Conservation (phyloP, 441 rosid genomes). For the Kokia cookei region DNA sequence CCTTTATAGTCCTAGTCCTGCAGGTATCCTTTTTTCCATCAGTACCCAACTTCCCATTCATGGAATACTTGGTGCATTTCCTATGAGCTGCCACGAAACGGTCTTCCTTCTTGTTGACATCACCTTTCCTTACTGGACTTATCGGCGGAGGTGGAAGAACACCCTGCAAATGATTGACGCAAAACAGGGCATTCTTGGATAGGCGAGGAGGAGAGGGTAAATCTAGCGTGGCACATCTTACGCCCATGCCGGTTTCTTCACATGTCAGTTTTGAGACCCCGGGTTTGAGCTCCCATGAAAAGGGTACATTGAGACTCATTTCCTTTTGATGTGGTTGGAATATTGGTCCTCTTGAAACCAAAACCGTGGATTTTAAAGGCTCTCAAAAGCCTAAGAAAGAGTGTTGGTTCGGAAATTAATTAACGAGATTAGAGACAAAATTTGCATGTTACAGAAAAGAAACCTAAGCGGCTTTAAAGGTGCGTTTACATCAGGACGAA, state of each 20-base stretch:
- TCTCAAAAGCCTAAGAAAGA: conserved; percentile 2
- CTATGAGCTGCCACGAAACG: conserved; percentile 16
- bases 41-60: neutral
- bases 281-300: conserved; percentile 36
- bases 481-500: neutral
- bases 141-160: neutral
- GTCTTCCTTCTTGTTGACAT: neutral
- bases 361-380: conserved; percentile 9
- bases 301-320: conserved; percentile 21
- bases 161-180: neutral
- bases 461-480: neutral
- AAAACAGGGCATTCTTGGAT: neutral
- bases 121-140: neutral
- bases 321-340: neutral
- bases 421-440: neutral
- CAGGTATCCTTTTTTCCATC: neutral
- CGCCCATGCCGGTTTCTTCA: neutral
- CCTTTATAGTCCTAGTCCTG: conserved; percentile 3
- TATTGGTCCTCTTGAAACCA: neutral
- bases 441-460: neutral
- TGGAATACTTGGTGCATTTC: conserved; percentile 14
- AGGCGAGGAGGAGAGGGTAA: conserved; percentile 7
- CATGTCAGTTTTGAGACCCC: conserved; percentile 22
- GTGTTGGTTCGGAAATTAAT: conserved; percentile 1
- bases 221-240: neutral